Evolutionary conservation across 441 rosid species (phyloP).

Genomic region (Syzygium syzygioides): DNA sequence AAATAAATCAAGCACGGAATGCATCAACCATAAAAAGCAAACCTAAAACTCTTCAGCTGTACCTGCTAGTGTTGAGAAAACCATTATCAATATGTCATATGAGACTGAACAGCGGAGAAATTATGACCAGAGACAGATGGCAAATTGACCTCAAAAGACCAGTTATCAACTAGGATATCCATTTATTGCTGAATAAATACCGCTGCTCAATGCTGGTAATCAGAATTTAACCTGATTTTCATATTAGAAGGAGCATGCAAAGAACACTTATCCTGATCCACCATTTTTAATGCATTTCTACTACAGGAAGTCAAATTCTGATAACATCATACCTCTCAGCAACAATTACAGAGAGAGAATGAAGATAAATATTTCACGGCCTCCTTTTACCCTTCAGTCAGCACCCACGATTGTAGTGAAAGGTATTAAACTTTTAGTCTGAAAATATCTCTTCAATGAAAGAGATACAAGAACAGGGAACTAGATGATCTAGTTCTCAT

Average conservation of each 20-base stretch:
- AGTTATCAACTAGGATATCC: not conserved
- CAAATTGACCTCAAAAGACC: not conserved
- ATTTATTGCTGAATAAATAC: not conserved
- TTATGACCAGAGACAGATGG: not conserved
- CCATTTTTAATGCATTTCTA: not conserved
- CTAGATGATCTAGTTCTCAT: not conserved
- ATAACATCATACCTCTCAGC: not conserved
- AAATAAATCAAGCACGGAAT: not conserved
- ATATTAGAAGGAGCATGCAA: not conserved
- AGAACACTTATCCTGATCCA: not conserved
- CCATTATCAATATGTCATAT: not conserved
- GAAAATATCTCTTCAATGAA: not conserved
- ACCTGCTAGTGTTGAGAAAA: not conserved
- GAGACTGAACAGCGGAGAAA: not conserved
- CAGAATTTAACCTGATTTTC: not conserved
- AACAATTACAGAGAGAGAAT: not conserved
- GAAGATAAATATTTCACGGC: not conserved
- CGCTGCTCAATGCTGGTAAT: not conserved
- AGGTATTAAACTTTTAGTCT: not conserved
- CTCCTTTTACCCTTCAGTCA: not conserved
- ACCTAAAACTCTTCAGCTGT: not conserved
- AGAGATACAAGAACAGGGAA: not conserved
- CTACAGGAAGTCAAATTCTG: not conserved
- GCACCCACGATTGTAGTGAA: not conserved
- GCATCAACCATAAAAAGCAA: not conserved